Evolutionary conservation across 208 protist genomes (phyloP).

Genomic region (Acanthamoeba healyi): DNA sequence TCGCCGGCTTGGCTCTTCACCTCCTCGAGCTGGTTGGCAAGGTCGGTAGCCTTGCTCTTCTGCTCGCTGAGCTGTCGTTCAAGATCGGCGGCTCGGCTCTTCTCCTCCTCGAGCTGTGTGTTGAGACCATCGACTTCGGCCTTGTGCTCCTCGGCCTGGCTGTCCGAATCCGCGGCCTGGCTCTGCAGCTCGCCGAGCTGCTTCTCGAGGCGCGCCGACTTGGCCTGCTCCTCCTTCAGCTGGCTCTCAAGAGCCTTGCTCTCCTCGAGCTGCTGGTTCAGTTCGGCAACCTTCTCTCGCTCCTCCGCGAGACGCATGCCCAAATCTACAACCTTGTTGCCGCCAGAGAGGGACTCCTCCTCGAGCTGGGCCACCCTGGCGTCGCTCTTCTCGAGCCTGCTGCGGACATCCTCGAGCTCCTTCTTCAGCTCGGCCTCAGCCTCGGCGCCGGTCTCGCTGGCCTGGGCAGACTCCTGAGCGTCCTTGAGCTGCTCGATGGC

Average conservation of each 20-base stretch:
- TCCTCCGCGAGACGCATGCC: conserved; percentile 19
- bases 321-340: conserved; percentile 47
- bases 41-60: not conserved
- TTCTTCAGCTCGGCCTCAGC: not conserved
- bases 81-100: conserved; percentile 5
- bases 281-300: not conserved
- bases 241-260: not conserved
- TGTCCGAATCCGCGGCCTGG: not conserved
- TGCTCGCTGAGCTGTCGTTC: not conserved
- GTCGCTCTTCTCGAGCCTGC: not conserved
- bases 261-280: not conserved
- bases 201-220: not conserved
- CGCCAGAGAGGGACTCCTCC: conserved; percentile 26
- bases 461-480: not conserved
- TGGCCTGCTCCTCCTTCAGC: not conserved
- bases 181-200: conserved; percentile 38
- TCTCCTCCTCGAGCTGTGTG: not conserved
- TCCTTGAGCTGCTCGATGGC: not conserved
- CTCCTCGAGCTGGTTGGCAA: conserved; percentile 14
- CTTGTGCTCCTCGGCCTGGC: conserved; percentile 53
- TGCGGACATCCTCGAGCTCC: conserved; percentile 7
- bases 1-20: conserved; percentile 18
- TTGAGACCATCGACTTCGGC: not conserved
- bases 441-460: not conserved
- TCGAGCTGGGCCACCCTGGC: conserved; percentile 19